Percentiles rank a stretch among this genome's conserved stretches.
Conservation (phyloP, 2,329 filamentous ascomycete genomes). For the Fusarium napiforme region DNA sequence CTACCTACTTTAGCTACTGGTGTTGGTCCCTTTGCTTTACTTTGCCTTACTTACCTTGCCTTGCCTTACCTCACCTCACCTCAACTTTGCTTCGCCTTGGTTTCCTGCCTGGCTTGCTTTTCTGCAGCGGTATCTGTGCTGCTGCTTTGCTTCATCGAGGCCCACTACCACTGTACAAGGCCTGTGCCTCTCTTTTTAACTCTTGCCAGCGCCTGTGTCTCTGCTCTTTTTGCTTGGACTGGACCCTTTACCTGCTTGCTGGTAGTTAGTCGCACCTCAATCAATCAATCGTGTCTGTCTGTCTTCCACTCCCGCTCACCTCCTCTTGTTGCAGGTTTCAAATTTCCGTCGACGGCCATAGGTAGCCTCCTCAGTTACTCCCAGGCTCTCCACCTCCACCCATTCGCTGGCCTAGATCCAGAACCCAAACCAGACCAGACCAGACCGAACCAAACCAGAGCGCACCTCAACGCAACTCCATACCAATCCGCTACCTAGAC, state of each 20-base stretch:
- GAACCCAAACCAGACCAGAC: slow-evolving; percentile 12
- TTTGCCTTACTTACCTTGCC: slow-evolving; percentile 1
- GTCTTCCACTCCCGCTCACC: slow-evolving; percentile 4
- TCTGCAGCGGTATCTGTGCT: neutral
- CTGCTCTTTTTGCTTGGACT: neutral
- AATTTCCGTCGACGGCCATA: slow-evolving; percentile 8
- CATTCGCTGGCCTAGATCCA: slow-evolving; percentile 30
- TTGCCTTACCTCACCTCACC: neutral
- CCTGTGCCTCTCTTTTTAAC: slow-evolving; percentile 14
- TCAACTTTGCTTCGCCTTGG: slow-evolving; percentile 11
- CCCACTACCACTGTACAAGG: slow-evolving; percentile 24
- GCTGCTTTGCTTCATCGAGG: slow-evolving; percentile 7
- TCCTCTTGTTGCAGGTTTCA: slow-evolving; percentile 20
- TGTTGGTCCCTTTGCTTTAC: slow-evolving; percentile 6
- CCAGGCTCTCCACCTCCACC: slow-evolving; percentile 30
- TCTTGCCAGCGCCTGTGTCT: neutral
- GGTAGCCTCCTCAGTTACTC: slow-evolving; percentile 22
- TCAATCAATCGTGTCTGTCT: slow-evolving; percentile 18
- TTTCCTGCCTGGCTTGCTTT: slow-evolving; percentile 36
- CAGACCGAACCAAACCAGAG: slow-evolving; percentile 20
- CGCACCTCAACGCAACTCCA: slow-evolving; percentile 29
- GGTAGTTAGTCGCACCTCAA: slow-evolving; percentile 19
- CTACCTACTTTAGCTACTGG: neutral
- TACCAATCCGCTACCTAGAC: slow-evolving; percentile 36
- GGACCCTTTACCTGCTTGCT: slow-evolving; percentile 4